Evolutionary conservation across 768 basidiomycete species (phyloP).

Genomic region (Trametes sanguinea): DNA sequence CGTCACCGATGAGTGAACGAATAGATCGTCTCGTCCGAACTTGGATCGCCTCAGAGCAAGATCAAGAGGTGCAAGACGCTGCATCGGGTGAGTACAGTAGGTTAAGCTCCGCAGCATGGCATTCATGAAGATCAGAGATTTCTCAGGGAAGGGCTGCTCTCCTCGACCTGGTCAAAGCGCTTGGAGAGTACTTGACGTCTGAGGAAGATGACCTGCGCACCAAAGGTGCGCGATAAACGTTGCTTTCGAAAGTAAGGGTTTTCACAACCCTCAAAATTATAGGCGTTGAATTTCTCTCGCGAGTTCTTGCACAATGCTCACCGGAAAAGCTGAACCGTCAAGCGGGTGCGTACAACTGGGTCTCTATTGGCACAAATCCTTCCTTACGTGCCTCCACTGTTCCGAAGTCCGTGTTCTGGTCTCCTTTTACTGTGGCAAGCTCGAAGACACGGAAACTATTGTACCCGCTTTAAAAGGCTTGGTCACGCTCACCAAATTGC

Average conservation of each 20-base stretch:
- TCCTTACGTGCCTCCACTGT: conserved; percentile 18
- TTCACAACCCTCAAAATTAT: neutral
- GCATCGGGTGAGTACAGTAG: conserved; percentile 52
- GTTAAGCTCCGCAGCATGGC: conserved; percentile 36
- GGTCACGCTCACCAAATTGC: conserved; percentile 59
- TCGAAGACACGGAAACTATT: conserved; percentile 84
- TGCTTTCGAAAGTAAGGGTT: neutral
- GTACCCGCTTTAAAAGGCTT: conserved; percentile 82
- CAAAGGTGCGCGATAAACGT: conserved; percentile 56
- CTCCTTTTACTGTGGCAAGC: conserved; percentile 80
- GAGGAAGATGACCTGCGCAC: conserved; percentile 77
- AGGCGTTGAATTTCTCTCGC: conserved; percentile 87
- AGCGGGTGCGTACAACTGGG: conserved; percentile 58
- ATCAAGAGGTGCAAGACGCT: conserved; percentile 58
- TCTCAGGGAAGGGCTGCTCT: conserved; percentile 59
- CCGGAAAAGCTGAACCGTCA: conserved; percentile 71
- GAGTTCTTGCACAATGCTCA: conserved; percentile 64
- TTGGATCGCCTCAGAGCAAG: conserved; percentile 68
- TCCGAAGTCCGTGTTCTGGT: conserved; percentile 75
- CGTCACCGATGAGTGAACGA: conserved; percentile 38
- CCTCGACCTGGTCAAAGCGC: conserved; percentile 78
- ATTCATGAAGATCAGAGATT: conserved; percentile 41
- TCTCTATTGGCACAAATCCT: neutral
- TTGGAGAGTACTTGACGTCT: conserved; percentile 86
- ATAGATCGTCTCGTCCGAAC: conserved; percentile 62